phyloP scores from a whole-genome alignment of 177 flowering plant genomes.

The Telopea speciosissima region DNA sequence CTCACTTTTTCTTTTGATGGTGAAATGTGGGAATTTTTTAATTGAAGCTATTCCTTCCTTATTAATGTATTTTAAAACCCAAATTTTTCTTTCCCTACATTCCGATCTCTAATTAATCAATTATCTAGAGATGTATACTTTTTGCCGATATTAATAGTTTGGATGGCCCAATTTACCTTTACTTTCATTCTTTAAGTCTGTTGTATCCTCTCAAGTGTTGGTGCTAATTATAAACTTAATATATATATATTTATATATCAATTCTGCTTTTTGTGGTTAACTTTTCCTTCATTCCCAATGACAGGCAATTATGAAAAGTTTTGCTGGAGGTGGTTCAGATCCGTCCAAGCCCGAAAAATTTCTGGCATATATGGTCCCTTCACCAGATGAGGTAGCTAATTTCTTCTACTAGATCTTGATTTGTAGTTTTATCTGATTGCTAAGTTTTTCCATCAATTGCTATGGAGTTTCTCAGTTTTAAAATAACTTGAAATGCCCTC shows the following conservation, averaged over 20 bases:
- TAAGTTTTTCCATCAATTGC: too few relatives aligned
- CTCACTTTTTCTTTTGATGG: too few relatives aligned
- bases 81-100: too few relatives aligned
- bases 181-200: background rate
- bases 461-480: too few relatives aligned
- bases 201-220: background rate
- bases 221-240: background rate
- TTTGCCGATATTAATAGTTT: background rate
- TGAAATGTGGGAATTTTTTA: too few relatives aligned
- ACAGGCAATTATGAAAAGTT: conserved; percentile 96
- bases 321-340: conserved; percentile 51
- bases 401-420: too few relatives aligned
- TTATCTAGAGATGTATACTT: background rate
- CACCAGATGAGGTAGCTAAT: conserved; percentile 60
- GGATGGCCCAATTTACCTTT: background rate
- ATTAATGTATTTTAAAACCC: background rate
- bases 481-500: background rate
- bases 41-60: background rate
- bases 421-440: too few relatives aligned
- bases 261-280: background rate
- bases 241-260: too few relatives aligned
- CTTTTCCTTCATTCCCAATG: conserved; percentile 6
- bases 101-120: too few relatives aligned
- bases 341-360: conserved; percentile 67
- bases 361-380: conserved; percentile 90